phyloP scores from a whole-genome alignment of 192 early-diverging fungal species.

The Coemansia pectinata region DNA sequence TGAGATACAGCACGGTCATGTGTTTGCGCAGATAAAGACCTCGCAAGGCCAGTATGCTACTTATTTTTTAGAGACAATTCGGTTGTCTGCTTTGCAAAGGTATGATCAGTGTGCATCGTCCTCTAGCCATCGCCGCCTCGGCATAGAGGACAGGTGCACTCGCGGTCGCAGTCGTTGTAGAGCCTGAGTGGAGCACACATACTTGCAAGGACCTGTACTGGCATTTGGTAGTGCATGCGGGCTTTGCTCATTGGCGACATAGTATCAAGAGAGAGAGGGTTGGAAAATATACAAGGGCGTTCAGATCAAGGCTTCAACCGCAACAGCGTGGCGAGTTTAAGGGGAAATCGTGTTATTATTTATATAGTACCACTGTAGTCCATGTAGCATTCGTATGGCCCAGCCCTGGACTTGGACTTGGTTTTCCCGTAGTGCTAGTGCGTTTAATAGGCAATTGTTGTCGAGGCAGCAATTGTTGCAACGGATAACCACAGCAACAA shows the following conservation, averaged over 20 bases:
- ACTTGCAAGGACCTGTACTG: not conserved
- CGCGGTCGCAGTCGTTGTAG: slow-evolving; percentile 25
- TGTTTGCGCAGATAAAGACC: not conserved
- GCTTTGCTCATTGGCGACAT: not conserved
- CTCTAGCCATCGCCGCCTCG: slow-evolving; percentile 19
- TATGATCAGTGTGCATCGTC: not conserved
- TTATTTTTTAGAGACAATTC: not conserved
- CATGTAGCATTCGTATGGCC: not conserved
- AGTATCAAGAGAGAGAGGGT: not conserved
- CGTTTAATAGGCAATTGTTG: not conserved
- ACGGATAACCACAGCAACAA: slow-evolving; percentile 5
- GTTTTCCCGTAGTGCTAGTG: not conserved
- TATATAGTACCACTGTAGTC: not conserved
- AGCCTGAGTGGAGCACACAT: not conserved
- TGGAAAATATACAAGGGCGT: not conserved
- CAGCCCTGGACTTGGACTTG: not conserved
- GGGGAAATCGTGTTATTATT: not conserved
- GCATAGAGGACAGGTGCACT: slow-evolving; percentile 39
- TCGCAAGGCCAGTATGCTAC: not conserved
- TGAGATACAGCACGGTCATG: not conserved
- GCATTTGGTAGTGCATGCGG: not conserved
- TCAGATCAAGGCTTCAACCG: not conserved
- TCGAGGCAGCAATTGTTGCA: not conserved
- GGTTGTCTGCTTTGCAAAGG: not conserved
- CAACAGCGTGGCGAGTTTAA: not conserved